Conservation (phyloP, 371 early-diverging fungal genomes). For the Batkoa obscura region DNA sequence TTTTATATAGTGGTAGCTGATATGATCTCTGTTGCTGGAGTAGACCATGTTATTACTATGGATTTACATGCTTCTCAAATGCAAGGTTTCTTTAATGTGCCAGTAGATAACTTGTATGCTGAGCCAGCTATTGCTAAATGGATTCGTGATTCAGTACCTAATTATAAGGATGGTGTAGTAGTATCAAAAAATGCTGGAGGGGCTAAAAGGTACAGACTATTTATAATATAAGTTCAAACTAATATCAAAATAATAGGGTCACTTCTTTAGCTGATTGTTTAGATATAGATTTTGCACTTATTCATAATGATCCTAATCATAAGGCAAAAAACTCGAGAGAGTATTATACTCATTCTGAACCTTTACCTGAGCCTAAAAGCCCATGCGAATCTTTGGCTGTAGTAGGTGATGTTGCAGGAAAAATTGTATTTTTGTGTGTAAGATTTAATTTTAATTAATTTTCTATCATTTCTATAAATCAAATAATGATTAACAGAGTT, state of each 20-base stretch:
- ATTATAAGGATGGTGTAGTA: constrained; percentile 62
- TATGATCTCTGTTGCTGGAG: constrained; percentile 87
- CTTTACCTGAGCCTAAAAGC: no score
- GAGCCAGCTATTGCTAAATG: constrained; percentile 82
- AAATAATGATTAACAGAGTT: no score
- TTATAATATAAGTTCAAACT: neutral
- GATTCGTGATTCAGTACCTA: constrained; percentile 61
- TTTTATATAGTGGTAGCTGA: constrained; percentile 61
- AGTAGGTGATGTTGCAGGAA: constrained; percentile 83
- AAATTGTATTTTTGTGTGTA: constrained; percentile 75
- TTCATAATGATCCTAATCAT: constrained; percentile 68
- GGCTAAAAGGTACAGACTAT: constrained; percentile 56
- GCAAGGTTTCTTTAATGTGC: constrained; percentile 90
- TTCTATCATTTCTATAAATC: neutral
- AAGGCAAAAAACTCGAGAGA: constrained; percentile 7
- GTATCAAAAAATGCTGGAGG: constrained; percentile 96
- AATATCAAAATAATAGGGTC: constrained; percentile 29
- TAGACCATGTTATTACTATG: constrained; percentile 94
- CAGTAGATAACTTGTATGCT: constrained; percentile 89
- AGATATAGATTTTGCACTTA: constrained; percentile 85
- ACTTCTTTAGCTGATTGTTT: constrained; percentile 89
- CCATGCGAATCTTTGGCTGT: constrained; percentile 27
- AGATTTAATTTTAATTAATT: constrained; percentile 8
- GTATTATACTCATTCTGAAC: neutral
- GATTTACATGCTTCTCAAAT: constrained; percentile 85